Evolutionary conservation across 1,284 basidiomycete genomes (phyloP).

Genomic region (Vanrija sp.): DNA sequence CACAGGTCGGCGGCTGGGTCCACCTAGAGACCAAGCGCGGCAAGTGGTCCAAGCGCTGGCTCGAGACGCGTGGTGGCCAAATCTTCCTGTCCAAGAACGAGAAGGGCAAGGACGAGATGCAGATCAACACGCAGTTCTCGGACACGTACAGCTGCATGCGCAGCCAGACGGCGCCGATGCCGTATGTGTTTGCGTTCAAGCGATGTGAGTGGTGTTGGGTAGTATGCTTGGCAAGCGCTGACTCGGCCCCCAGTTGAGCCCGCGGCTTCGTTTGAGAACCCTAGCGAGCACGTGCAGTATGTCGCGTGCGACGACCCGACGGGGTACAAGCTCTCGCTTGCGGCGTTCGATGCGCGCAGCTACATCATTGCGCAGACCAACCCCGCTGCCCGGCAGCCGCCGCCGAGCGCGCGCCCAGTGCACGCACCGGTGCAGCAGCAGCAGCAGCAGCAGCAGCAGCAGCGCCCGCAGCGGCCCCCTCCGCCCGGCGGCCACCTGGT

Average conservation of each 20-base stretch:
- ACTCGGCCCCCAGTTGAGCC: constrained; percentile 61
- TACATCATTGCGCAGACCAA: constrained; percentile 7
- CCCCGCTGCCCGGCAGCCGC: not conserved
- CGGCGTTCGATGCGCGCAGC: constrained; percentile 30
- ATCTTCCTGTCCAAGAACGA: constrained; percentile 82
- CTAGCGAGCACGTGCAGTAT: constrained; percentile 74
- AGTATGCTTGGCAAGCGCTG: not conserved
- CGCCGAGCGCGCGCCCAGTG: not conserved
- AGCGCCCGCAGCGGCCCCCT: not conserved
- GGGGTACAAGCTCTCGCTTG: constrained; percentile 35
- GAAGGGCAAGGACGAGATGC: constrained; percentile 69
- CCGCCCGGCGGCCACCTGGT: not conserved
- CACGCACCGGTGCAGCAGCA: not conserved
- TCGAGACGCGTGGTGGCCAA: constrained; percentile 76
- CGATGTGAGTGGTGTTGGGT: constrained; percentile 45
- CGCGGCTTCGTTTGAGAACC: constrained; percentile 75
- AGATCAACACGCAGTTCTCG: constrained; percentile 60
- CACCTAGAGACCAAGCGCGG: constrained; percentile 82
- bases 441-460: not conserved
- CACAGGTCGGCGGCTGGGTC: constrained; percentile 66
- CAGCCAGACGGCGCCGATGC: constrained; percentile 59
- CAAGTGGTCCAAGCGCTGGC: constrained; percentile 86
- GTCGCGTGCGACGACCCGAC: constrained; percentile 63
- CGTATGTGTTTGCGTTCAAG: constrained; percentile 77
- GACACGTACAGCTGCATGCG: constrained; percentile 71